Percentiles rank a stretch among this genome's conserved stretches.
Evolutionary conservation across 352 stramenopile species (phyloP).

Genomic region (Pythium brassicae): DNA sequence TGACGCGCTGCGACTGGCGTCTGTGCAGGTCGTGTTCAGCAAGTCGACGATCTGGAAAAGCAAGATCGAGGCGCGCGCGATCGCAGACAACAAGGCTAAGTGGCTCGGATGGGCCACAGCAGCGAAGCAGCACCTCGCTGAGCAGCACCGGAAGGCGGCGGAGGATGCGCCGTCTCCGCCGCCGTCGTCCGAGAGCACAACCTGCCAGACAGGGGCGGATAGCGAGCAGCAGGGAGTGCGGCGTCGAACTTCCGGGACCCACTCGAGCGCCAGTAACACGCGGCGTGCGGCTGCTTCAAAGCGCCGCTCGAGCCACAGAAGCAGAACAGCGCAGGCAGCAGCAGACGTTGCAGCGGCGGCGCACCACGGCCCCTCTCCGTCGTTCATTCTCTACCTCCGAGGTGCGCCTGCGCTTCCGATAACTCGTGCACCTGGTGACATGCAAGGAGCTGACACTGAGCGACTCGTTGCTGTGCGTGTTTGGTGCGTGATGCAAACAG

Average conservation of each 20-base stretch:
- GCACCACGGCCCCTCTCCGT: constrained; percentile 4
- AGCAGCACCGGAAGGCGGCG: not conserved
- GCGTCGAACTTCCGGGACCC: not conserved
- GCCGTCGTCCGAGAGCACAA: not conserved
- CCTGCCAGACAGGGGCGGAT: not conserved
- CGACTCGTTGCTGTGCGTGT: constrained; percentile 1
- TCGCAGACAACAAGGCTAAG: constrained; percentile 71
- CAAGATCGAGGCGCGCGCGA: constrained; percentile 68
- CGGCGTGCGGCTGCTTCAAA: not conserved
- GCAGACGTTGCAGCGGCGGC: not conserved
- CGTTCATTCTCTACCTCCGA: constrained; percentile 17
- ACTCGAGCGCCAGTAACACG: not conserved
- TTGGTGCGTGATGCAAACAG: constrained; percentile 3
- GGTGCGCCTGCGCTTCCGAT: constrained; percentile 2
- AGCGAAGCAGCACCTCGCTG: constrained; percentile 46
- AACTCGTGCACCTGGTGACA: too few species aligned
- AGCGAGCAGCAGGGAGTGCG: not conserved
- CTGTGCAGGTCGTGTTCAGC: constrained; percentile 58
- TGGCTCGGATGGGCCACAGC: constrained; percentile 64
- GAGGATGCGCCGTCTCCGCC: not conserved
- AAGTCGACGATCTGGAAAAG: constrained; percentile 86
- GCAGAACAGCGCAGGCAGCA: not conserved
- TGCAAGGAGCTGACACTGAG: not conserved
- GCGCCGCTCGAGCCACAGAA: constrained; percentile 9
- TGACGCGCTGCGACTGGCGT: too few species aligned